Evolutionary conservation across 1,284 basidiomycete genomes (phyloP), one percentile per base, ranked within the genome.

Genomic region (Mycosarcoma maydis): DNA sequence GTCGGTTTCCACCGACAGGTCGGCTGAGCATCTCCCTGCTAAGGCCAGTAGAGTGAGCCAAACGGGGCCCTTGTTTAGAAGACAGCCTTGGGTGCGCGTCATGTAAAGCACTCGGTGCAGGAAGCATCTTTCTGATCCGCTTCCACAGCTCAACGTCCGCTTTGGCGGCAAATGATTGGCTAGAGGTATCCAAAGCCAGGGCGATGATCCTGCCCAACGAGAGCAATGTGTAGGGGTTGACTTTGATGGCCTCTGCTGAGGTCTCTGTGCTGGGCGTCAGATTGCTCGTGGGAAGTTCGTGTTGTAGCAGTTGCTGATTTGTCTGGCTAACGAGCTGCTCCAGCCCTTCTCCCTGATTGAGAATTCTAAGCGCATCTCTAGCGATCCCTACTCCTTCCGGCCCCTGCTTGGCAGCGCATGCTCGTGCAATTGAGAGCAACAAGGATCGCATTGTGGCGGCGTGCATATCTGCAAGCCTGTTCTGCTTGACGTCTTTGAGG

Each of bases 81-180:
- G 29, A 19, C 0, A 23, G 9, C 13, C 27, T 45, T n/a, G 41
- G 16, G 4, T 49, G 26, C 10, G 30, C 16, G 3, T 37, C 27
- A 13, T 48, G 46, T 6, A 27, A 37, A 9, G 23, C 39, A 26
- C 30, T 30, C 5, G 40, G 13, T 6, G 51, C 20, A 13, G 55
- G 44, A 10, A 66, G 39, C 47, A 48, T 39, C 34, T 44, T 59
- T 19, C 32, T 39, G 39, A 58, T 20, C 2, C 39, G 32, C 47
- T 69, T 62, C 66, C 66, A 69, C 26, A 58, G 44, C 39, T 58
- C 51, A 6, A 69, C 66, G 9, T 62, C 47, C 19, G 27, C 48
- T 36, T 62, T 62, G 4, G 58, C 41, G 13, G 66, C 66, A 22
- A 59, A 69, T 1, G 54, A 47, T 13, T 51, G 55, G 9, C 45